phyloP scores from a whole-genome alignment of 768 basidiomycete genomes.

The Psilocybe cyanescens region DNA sequence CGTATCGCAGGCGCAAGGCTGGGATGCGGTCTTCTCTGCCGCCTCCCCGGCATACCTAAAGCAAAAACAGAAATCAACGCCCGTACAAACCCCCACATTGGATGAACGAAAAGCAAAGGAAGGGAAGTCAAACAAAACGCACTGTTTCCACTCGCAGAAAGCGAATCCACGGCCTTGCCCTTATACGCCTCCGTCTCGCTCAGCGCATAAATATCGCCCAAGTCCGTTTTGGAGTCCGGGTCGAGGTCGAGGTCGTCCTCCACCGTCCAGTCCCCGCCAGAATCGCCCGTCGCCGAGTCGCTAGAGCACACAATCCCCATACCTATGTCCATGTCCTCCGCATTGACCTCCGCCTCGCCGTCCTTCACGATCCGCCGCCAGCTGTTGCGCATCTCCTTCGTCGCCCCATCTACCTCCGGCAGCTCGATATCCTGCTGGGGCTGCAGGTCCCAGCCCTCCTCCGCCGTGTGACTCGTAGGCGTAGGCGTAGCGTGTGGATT shows the following conservation, averaged over 20 bases:
- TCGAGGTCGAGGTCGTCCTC: constrained; percentile 11
- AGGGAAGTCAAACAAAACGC: too few species aligned
- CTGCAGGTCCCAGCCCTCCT: not conserved
- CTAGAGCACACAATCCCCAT: not conserved
- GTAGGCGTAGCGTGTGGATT: constrained; percentile 19
- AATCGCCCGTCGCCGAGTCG: constrained; percentile 9
- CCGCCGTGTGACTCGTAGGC: not conserved
- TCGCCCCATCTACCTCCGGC: not conserved
- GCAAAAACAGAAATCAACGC: not conserved
- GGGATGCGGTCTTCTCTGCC: constrained; percentile 29
- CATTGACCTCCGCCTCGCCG: too few species aligned
- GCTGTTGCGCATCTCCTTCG: not conserved
- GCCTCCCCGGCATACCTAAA: constrained; percentile 19
- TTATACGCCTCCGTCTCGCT: not conserved
- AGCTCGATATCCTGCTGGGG: not conserved
- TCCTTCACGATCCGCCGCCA: constrained; percentile 7
- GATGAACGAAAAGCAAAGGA: too few species aligned
- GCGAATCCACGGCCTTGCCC: not conserved
- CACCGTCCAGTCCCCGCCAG: constrained; percentile 15
- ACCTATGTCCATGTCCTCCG: constrained; percentile 1
- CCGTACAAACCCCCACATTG: too few species aligned
- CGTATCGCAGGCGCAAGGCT: constrained; percentile 48
- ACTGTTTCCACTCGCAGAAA: not conserved
- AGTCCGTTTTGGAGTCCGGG: constrained; percentile 9
- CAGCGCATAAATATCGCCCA: constrained; percentile 14